phyloP scores from a whole-genome alignment of 106 monocot genomes.

The Apostasia shenzhenica region DNA sequence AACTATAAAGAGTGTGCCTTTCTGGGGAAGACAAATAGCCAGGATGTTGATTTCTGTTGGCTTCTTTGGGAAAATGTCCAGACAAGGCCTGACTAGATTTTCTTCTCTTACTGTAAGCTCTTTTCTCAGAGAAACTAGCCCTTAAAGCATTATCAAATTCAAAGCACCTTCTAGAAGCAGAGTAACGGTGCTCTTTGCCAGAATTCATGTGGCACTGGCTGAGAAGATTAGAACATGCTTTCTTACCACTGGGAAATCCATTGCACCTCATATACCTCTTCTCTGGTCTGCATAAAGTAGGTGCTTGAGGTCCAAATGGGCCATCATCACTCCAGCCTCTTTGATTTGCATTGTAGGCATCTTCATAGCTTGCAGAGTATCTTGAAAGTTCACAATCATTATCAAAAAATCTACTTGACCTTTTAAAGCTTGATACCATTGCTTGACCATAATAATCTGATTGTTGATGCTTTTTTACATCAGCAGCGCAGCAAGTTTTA shows the following conservation, averaged over 20 bases:
- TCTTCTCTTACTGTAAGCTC: slow-evolving; percentile 13
- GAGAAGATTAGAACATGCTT: slow-evolving; percentile 1
- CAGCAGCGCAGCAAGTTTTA: background rate
- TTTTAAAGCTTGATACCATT: background rate
- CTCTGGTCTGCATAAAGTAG: slow-evolving; percentile 10
- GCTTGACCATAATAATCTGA: slow-evolving; percentile 9
- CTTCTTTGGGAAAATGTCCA: slow-evolving; percentile 9
- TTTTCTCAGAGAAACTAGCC: background rate
- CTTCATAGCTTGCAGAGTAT: slow-evolving; percentile 10
- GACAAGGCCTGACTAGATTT: slow-evolving; percentile 1
- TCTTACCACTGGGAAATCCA: slow-evolving; percentile 1
- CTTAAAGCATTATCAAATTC: slow-evolving; percentile 11
- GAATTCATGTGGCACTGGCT: background rate
- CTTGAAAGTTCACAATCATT: slow-evolving; percentile 5
- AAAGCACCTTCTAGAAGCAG: background rate
- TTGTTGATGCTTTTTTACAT: slow-evolving; percentile 10
- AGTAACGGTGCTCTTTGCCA: slow-evolving; percentile 1
- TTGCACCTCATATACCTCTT: slow-evolving; percentile 9
- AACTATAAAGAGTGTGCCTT: slow-evolving; percentile 1
- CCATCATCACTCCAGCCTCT: slow-evolving; percentile 5
- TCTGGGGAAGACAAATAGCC: background rate
- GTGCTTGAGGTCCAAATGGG: background rate
- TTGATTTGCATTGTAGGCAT: background rate
- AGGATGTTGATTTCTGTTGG: slow-evolving; percentile 10
- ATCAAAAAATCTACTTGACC: slow-evolving; percentile 2